These are phyloP conservation scores for Flueggea neowawraea DNA, from an alignment of 441 rosid species.

Conservation along the genomic window DNA sequence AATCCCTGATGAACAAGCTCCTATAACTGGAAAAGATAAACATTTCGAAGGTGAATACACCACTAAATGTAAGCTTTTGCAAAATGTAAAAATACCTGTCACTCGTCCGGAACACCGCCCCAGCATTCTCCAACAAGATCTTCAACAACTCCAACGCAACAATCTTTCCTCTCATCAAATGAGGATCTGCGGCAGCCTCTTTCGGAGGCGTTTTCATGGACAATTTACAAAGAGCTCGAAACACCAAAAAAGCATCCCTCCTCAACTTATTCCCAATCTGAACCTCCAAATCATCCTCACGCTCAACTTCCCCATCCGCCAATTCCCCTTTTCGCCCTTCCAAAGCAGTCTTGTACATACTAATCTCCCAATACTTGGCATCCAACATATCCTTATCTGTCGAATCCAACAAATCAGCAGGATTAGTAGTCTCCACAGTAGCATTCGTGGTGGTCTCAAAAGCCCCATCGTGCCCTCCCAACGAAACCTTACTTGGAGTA, in stretches of 20 bases:
- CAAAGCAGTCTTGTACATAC: constrained; percentile 98
- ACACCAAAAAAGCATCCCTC: constrained; percentile 97
- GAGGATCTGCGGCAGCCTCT: constrained; percentile 87
- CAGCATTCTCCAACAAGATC: constrained; percentile 98
- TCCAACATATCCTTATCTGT: constrained; percentile 99
- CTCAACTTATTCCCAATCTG: constrained; percentile 99
- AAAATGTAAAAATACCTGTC: constrained; percentile 55
- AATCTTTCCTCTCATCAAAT: constrained; percentile 94
- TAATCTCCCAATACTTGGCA: constrained; percentile 99
- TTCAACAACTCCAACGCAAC: constrained; percentile 96
- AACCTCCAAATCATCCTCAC: constrained; percentile 93
- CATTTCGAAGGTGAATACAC: too few relatives aligned
- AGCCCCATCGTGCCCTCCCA: constrained; percentile 74
- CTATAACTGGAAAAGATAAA: too few relatives aligned
- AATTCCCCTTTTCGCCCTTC: constrained; percentile 99
- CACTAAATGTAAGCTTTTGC: too few relatives aligned
- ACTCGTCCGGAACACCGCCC: constrained; percentile 97
- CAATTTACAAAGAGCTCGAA: constrained; percentile 97
- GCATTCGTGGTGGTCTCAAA: constrained; percentile 50
- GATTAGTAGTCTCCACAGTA: constrained; percentile 86
- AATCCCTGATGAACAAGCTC: too few relatives aligned
- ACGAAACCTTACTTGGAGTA: constrained; percentile 33
- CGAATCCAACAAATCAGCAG: constrained; percentile 97
- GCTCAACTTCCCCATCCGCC: constrained; percentile 77
- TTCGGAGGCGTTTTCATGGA: constrained; percentile 97